Evolutionary conservation across 305 asterid genomes (phyloP), one percentile per base, ranked within the genome.

Genomic region (Solanum hybrid): DNA sequence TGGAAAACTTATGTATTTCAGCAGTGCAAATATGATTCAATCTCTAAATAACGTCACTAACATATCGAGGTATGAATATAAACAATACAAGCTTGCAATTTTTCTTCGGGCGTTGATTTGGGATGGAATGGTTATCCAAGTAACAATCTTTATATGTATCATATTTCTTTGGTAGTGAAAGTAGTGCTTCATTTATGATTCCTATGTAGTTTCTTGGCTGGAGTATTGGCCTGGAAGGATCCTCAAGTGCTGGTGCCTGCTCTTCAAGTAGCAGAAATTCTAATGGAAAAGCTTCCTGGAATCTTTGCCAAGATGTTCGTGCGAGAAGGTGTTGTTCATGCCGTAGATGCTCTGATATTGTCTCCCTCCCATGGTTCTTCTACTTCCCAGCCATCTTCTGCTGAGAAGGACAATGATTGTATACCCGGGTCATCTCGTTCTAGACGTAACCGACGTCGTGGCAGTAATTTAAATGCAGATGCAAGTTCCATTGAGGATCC

Each of bases 211-310:
- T 98, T 98, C 93, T 93, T 98, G 90, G 98, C 99, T 90, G 99
- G 99, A 89, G 98, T 98, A 88, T 92, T 98, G 91, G 99, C 99
- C 79, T 98, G 99, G 99, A 98, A 98, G 94, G 99, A 98, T 94
- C 99, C 99, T 46, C 99, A 96, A 91, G 99, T 95, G 88, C 92
- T 98, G 95, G 95, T 98, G 51, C 99, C 99, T 37, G 97, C 99
- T 73, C 99, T 98, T 91, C 99, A 98, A 89, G 94, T 97, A 89
- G 96, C 99, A 35, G 99, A 96, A 92, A 98, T 98, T 86, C 92
- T 97, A 91, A 97, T 98, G 99, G 99, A 97, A 92, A 98, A 96
- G 91, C 99, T 97, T 89, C 99, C 99, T 69, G 96, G 91, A 88
- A 93, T 93, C 73, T 98, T 98, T 93, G 92, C 99, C 79, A 96